Base-by-base conservation (phyloP, 1,284 basidiomycete species). In the Ustilago trichophora region DNA sequence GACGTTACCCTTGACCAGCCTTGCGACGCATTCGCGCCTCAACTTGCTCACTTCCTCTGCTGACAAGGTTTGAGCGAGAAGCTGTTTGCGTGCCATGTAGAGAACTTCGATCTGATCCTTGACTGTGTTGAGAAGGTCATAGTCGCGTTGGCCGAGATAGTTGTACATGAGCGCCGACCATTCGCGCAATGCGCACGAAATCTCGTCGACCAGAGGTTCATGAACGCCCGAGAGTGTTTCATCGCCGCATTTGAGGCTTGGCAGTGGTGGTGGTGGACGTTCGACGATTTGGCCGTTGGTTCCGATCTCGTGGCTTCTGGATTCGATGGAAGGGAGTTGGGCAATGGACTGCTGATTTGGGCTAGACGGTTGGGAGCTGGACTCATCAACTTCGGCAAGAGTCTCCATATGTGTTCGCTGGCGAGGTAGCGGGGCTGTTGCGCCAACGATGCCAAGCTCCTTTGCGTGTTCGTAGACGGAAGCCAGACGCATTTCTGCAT, bases 151-250 rank as follows among this genome's bases (percentile, higher is more conserved):
- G 3, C 89, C 88, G 22, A 98, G 89, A 82, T 97, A 94, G 51
- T 89, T 88, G 77, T 93, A 94, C 86, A 97, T 90, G 49, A 95
- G 86, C 25, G 88, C 87, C 77, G 93, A 90, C 93, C 94, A 98
- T 86, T 98, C 95, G 31, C 94, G 88, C 35, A 98, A 84, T 0
- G 95, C 93, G 18, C 93, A 95, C 0, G 95, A 91, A 72, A 98
- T 96, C 83, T 98, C 95, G 82, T 98, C 95, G 47, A 98, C 88
- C 75, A 98, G 89, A 1, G 94, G 95, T 79, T 96, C 93, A 25
- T 45, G 33, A 4, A 42, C 50, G n/a, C 76, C 76, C 21, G 68
- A 65, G 7, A 42, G 16, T 5, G 76, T 78, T 38, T 73, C 76
- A 37, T 78, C 76, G 35, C 73, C 71, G 36, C 70, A 72, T 63